Percentiles rank a stretch among this genome's conserved stretches.
Evolutionary conservation across 192 early-diverging fungal species (phyloP).

Genomic region (Coemansia reversa): DNA sequence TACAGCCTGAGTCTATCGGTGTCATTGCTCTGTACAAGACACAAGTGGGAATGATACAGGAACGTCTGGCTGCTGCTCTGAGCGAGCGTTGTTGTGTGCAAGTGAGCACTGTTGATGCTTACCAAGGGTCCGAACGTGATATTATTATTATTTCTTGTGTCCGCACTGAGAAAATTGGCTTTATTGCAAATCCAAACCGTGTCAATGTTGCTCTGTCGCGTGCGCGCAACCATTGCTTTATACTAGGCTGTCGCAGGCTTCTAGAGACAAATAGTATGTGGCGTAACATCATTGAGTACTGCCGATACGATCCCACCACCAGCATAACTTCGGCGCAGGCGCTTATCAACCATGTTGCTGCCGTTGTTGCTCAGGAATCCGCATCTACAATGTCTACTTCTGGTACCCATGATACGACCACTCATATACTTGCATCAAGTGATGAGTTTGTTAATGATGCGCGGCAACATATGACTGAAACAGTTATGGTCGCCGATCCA

Average conservation of each 20-base stretch:
- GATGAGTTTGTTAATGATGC: not conserved
- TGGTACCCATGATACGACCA: not conserved
- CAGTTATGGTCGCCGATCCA: not conserved
- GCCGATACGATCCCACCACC: conserved; percentile 14
- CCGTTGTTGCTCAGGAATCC: conserved; percentile 5
- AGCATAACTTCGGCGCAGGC: conserved; percentile 31
- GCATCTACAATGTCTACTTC: not conserved
- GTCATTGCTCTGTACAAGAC: conserved; percentile 54
- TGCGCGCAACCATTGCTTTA: conserved; percentile 48
- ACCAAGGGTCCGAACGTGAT: conserved; percentile 59
- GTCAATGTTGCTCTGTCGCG: conserved; percentile 59
- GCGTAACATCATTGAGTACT: conserved; percentile 41
- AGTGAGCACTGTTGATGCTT: conserved; percentile 59
- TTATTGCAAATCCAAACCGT: conserved; percentile 53
- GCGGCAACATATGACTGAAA: not conserved
- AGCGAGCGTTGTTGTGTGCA: conserved; percentile 32
- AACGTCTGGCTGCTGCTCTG: conserved; percentile 17
- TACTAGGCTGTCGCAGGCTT: conserved; percentile 30
- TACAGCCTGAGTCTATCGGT: conserved; percentile 34
- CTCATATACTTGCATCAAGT: not conserved
- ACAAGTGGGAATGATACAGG: conserved; percentile 44
- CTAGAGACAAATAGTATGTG: conserved; percentile 49
- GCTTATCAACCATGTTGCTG: conserved; percentile 31
- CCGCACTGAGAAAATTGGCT: conserved; percentile 51
- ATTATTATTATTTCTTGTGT: conserved; percentile 57